A percentile compares a stretch with the other conserved stretches of the same genome.
phyloP scores from a whole-genome alignment of 768 basidiomycete genomes.

The Russula sp. region DNA sequence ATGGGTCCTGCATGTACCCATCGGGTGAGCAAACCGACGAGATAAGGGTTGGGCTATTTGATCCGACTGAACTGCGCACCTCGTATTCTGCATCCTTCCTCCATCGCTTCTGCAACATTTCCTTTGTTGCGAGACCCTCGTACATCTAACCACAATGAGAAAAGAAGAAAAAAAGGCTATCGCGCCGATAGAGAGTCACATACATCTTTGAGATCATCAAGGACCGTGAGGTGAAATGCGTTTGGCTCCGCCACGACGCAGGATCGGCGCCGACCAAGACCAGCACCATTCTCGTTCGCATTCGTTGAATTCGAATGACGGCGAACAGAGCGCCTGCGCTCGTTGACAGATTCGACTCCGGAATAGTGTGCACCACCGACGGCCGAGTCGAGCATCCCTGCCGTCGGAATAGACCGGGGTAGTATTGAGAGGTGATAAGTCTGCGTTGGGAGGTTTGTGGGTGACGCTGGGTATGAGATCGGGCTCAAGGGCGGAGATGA shows the following conservation, averaged over 20 bases:
- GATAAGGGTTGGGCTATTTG: no score
- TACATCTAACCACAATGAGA: slow-evolving; percentile 40
- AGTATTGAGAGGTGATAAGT: slow-evolving; percentile 49
- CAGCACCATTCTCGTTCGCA: background rate
- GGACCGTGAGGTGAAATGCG: slow-evolving; percentile 43
- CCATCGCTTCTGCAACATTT: slow-evolving; percentile 55
- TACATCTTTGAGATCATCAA: slow-evolving; percentile 55
- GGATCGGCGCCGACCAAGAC: slow-evolving; percentile 21
- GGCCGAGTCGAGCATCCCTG: slow-evolving; percentile 54
- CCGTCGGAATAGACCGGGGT: slow-evolving; percentile 43
- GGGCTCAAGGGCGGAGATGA: background rate
- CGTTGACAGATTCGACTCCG: slow-evolving; percentile 45
- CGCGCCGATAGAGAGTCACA: slow-evolving; percentile 8
- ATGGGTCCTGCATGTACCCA: slow-evolving; percentile 28
- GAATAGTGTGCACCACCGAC: slow-evolving; percentile 64
- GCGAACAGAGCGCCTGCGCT: slow-evolving; percentile 23
- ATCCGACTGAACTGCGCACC: slow-evolving; percentile 43
- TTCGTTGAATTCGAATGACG: background rate
- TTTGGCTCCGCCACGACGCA: slow-evolving; percentile 19
- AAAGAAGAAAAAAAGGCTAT: background rate
- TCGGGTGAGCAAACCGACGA: slow-evolving; percentile 43
- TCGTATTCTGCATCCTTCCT: slow-evolving; percentile 54
- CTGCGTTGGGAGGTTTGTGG: slow-evolving; percentile 39
- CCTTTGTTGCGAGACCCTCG: slow-evolving; percentile 49
- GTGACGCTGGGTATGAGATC: background rate